Conservation (phyloP, 768 basidiomycete genomes). For the Lactarius evosmus region DNA sequence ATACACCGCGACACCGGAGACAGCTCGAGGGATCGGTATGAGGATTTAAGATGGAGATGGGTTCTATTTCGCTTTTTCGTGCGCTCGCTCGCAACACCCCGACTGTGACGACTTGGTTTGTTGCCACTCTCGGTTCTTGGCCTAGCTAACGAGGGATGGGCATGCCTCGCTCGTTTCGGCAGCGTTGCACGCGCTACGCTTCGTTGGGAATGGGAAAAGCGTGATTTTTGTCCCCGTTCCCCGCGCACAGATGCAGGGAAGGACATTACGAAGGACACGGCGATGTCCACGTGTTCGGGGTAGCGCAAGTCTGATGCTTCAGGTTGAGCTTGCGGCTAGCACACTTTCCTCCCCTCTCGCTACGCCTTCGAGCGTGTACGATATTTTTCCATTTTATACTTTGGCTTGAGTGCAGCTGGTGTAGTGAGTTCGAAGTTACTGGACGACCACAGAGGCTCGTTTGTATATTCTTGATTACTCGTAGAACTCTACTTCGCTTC, state of each 20-base stretch:
- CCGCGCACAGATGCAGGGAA: background rate
- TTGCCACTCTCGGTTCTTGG: background rate
- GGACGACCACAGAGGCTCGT: background rate
- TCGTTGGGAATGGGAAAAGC: background rate
- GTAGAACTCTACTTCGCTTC: background rate
- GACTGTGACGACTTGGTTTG: background rate
- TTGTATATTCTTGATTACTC: background rate
- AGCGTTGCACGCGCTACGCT: background rate
- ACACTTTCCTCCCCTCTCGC: background rate
- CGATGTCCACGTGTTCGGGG: background rate
- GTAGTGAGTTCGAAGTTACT: background rate
- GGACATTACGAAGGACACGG: background rate
- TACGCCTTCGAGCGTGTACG: background rate
- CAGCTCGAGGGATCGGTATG: background rate
- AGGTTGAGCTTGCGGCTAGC: background rate
- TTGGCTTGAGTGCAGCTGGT: background rate
- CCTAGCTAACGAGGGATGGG: background rate
- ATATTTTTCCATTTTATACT: background rate
- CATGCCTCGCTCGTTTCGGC: background rate
- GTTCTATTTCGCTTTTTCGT: background rate
- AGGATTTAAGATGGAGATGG: no score
- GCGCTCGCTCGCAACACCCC: no score
- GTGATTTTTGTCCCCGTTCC: background rate
- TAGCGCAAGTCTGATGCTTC: background rate
- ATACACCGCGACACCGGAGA: conserved; percentile 3